Conservation (phyloP, 352 stramenopile species). For the Saprolegnia diclina region DNA sequence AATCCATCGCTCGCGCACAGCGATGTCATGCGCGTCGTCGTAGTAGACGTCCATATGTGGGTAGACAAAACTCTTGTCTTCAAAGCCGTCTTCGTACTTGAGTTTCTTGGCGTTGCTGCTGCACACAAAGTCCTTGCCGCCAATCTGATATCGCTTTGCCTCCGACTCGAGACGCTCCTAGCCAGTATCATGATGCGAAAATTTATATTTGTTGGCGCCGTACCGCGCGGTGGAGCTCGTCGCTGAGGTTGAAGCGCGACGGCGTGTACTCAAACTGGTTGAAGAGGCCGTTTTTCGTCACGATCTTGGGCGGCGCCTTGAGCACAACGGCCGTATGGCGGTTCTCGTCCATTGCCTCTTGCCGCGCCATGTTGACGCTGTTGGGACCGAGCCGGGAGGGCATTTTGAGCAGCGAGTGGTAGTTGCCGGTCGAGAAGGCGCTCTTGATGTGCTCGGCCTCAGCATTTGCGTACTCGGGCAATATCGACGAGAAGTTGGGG, state of each 20-base stretch:
- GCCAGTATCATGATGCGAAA: background rate
- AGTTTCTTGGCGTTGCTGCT: slow-evolving; percentile 40
- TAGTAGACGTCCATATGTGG: slow-evolving; percentile 68
- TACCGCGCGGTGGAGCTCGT: slow-evolving; percentile 49
- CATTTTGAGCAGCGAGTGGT: slow-evolving; percentile 61
- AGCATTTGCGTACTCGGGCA: slow-evolving; percentile 73
- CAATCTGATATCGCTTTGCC: slow-evolving; percentile 63
- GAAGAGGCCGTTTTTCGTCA: slow-evolving; percentile 66
- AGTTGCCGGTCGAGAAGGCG: slow-evolving; percentile 62
- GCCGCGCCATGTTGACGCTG: slow-evolving; percentile 54
- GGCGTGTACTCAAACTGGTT: slow-evolving; percentile 72
- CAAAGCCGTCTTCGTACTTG: slow-evolving; percentile 76
- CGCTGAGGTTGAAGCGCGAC: slow-evolving; percentile 55
- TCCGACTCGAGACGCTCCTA: slow-evolving; percentile 61
- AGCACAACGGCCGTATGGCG: slow-evolving; percentile 27
- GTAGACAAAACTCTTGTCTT: slow-evolving; percentile 44
- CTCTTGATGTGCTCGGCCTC: slow-evolving; percentile 72
- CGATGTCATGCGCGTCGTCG: slow-evolving; percentile 45
- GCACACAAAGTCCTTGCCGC: slow-evolving; percentile 62
- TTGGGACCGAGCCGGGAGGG: slow-evolving; percentile 46
- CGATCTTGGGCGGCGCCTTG: slow-evolving; percentile 34
- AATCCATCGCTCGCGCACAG: slow-evolving; percentile 52
- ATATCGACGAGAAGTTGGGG: slow-evolving; percentile 73
- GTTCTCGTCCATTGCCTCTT: slow-evolving; percentile 77
- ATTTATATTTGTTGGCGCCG: too few species aligned